Evolutionary conservation across 306 rosid genomes (phyloP), one percentile per base, ranked within the genome.

Genomic region (Calophaca sinica): DNA sequence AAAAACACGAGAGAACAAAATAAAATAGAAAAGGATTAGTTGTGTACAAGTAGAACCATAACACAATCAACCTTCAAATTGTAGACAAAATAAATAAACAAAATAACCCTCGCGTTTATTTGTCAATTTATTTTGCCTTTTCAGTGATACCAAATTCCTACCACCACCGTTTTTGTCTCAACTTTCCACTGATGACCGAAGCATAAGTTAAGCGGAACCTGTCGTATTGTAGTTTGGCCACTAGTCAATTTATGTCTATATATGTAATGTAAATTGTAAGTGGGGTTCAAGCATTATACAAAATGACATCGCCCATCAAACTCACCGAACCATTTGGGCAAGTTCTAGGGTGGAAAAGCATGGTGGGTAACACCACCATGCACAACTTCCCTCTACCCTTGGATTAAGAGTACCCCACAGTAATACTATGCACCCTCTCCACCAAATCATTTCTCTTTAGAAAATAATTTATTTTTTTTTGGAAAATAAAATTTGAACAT

Each of bases 61-160:
- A 20, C 26, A 20, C 26, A 20, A 20, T 20, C 26, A 20, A 20
- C 26, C 26, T 20, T 33, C 51, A 7, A 26, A 14, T 49, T 36
- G 28, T 33, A 61, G 32, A 33, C 20, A 13, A 53, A 39, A 39
- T 3, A 65, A 26, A 45, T 32, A 6, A 5, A 48, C 6, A 49
- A 15, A 45, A 6, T 7, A 9, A 31, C 2, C n/a, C 20, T 46
- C 2, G 2, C 14, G 2, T 12, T 13, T 46, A 14, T 35, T 49
- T 31, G 33, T 53, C 33, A 33, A 68, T 41, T 70, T 62, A 29
- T 53, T 73, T 74, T 48, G 78, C 70, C 73, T 63, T 59, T 72
- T 50, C 12, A 68, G 42, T 46, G 70, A 45, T 49, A 38, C 75
- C 70, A 54, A 61, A 73, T 53, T 45, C 39, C 14, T 63, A 44